Base-by-base conservation (phyloP, 192 early-diverging fungal species). In the Umbelopsis vinacea region DNA sequence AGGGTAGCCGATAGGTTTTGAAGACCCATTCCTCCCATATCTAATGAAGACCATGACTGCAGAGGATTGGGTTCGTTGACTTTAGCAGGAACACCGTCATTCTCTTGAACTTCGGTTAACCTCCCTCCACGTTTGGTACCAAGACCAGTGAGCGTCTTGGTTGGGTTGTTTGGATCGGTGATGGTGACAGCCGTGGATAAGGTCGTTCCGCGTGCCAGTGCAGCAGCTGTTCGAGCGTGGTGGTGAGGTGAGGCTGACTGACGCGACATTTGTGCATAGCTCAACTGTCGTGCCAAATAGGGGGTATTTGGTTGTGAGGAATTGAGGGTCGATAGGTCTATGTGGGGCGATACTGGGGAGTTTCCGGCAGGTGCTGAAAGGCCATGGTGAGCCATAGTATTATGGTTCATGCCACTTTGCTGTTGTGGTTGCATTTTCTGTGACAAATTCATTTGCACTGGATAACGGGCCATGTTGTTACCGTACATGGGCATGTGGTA, bases 1-100 rank as follows among this genome's bases (percentile, higher is more conserved):
- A 98, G 76, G 46, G 87, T 84, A 38, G 81, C 72, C 21, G 89
- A 86, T 2, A 99, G 80, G 66, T 91, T 95, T 66, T 92, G 91
- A 29, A 99, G 88, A 6, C 84, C 90, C 95, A 99, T 97, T 33
- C 97, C 96, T n/a, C 96, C 96, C 68, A 99, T 77, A 77, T 99
- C 97, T 24, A 99, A 79, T 12, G 88, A 87, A 0, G 91, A 91
- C 97, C 97, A 99, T 54, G 86, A 82, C 23, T 89, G 87, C 57
- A 63, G 37, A 71, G 74, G 29, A 68, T 22, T 69, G 74, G 53
- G 69, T 74, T n/a, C 37, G 21, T 47, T 47, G 54, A 50, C 60
- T 52, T 38, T 69, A 19, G 47, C 71, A 22, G 71, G 54, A 6
- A 45, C 45, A 46, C 71, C 67, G n/a, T 79, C 75, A 37, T 67